These are phyloP conservation scores for Cenchrus fungigraminus DNA, from an alignment of 176 grass and related monocot species.

Conservation along the genomic window DNA sequence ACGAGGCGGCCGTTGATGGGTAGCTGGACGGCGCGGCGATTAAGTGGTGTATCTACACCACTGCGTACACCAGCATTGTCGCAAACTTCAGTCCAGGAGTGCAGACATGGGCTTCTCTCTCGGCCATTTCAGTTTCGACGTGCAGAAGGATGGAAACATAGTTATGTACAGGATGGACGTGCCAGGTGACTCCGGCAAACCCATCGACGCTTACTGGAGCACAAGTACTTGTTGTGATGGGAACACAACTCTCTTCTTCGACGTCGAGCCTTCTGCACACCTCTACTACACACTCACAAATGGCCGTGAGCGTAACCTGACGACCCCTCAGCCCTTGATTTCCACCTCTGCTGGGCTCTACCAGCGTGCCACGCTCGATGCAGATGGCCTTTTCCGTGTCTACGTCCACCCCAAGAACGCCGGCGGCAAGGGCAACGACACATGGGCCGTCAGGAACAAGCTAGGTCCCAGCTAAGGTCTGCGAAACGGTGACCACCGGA, in stretches of 20 bases:
- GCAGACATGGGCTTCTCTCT: no score
- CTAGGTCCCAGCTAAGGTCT: background rate
- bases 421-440: no score
- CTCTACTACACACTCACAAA: background rate
- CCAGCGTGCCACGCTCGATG: background rate
- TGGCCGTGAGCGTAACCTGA: background rate
- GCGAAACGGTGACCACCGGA: background rate
- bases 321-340: background rate
- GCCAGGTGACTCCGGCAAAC: no score
- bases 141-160: no score
- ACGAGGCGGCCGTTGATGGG: no score
- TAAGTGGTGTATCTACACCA: no score
- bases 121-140: no score
- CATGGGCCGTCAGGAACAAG: background rate
- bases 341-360: background rate
- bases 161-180: no score
- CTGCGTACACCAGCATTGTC: no score
- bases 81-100: background rate
- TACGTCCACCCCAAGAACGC: background rate
- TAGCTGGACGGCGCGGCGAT: no score
- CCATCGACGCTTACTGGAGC: background rate
- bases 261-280: background rate
- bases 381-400: background rate
- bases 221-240: background rate
- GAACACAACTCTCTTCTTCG: conserved; percentile 11